Base-by-base conservation (phyloP, 176 grass and related monocot species). In the Musa acuminata region DNA sequence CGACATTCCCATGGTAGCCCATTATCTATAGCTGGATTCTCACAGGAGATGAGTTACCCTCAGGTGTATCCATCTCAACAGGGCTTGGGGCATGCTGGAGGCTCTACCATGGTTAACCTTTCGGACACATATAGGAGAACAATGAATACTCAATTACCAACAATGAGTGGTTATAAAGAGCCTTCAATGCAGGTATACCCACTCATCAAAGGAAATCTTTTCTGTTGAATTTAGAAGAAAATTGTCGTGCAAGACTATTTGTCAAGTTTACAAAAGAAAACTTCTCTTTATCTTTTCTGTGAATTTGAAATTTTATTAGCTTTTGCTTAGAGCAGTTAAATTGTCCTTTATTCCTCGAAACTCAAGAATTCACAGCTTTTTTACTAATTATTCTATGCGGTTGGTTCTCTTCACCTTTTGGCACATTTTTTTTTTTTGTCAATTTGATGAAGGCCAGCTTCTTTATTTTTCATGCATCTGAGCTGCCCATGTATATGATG, bases 31-130 rank as follows among this genome's bases (percentile, higher is more conserved):
- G 9, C 53, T 68, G 53, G 77, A 27, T 79, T 79, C 53, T 70
- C 77, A 9, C 77, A 51, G 25, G 77, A 53, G 12, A 66, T 67
- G 60, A 77, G 55, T 49, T 57, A 59, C 59, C 77, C 66, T 13
- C 77, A 60, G 51, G 16, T 65, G 23, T 25, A 79, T 79, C 65
- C 64, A 71, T 57, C 23, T 70, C 77, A 69, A 53, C 77, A 79
- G 1, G 5, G 14, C 48, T 25, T 79, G 9, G 64, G 35, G 27
- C 65, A 54, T 14, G 25, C 22, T 49, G 77, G 64, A 57, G 71
- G 55, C 4, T 69, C 66, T 43, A 13, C 51, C 25, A 70, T 58
- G 27, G 77, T 17, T 49, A 79, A 58, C 65, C 16, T 51, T 55
- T 69, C 65, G 60, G 77, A 79, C 27, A 25, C 24, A 71, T 70